Conservation (phyloP, 306 rosid species). For the Alnus rubra region DNA sequence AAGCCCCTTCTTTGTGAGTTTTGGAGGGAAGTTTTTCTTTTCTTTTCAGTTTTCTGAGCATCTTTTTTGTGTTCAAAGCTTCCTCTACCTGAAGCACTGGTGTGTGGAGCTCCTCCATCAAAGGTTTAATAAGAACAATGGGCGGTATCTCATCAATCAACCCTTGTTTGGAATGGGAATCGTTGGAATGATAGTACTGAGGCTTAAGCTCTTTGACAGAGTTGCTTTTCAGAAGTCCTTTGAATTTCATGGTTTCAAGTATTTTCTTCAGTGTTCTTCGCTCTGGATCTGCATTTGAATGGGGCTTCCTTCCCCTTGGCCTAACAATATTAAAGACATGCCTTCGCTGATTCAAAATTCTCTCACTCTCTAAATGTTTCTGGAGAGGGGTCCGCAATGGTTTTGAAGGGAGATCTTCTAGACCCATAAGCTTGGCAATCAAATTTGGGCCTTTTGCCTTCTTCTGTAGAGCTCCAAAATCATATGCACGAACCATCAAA, state of each 20-base stretch:
- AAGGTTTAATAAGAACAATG: constrained; percentile 79
- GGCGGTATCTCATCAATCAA: constrained; percentile 42
- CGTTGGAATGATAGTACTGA: constrained; percentile 23
- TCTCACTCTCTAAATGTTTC: constrained; percentile 49
- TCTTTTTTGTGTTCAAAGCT: constrained; percentile 33
- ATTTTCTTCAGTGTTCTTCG: constrained; percentile 62
- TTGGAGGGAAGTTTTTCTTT: constrained; percentile 40
- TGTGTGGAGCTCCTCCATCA: constrained; percentile 22
- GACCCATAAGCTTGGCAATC: constrained; percentile 91
- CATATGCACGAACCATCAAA: constrained; percentile 38
- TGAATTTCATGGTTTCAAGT: constrained; percentile 64
- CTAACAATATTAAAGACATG: constrained; percentile 51
- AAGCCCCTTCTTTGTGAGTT: constrained; percentile 35
- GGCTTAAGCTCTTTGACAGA: constrained; percentile 41
- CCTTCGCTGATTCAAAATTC: constrained; percentile 49
- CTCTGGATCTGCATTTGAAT: constrained; percentile 43
- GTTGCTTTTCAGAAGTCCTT: constrained; percentile 52
- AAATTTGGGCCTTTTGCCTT: constrained; percentile 54
- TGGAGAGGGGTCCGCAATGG: constrained; percentile 37
- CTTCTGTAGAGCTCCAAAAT: constrained; percentile 33
- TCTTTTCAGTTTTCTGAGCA: constrained; percentile 34
- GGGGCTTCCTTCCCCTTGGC: constrained; percentile 47
- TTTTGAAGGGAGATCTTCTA: constrained; percentile 58
- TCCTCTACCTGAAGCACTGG: constrained; percentile 37
- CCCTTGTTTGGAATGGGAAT: constrained; percentile 23